Evolutionary conservation across 2,329 filamentous ascomycete genomes (phyloP), one percentile per base, ranked within the genome.

Genomic region (Grosmannia serpens): DNA sequence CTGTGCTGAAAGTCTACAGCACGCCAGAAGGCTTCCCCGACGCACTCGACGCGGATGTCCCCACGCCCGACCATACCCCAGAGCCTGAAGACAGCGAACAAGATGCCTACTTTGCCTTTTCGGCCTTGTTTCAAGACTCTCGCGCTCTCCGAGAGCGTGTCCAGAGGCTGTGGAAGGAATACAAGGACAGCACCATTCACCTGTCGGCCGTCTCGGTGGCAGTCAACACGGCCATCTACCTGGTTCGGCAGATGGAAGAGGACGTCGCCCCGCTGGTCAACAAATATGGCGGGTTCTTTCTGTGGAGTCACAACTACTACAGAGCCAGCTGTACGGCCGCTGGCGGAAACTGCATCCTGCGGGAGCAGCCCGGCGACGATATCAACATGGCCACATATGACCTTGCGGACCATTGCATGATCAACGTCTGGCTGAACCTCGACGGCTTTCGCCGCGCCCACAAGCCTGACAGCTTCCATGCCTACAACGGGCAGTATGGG

Each of bases 11-110:
- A 1, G 60, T 75, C 15, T 66, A 74, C 47, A 73, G 75, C 27
- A 67, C 72, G 1, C 73, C 71, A 0, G 64, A 72, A 26, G 65
- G 64, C 5, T 75, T 75, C 61, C 47, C 71, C 5, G 62, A 70
- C 17, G 66, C 69, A 10, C 67, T 70, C 0, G 63, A 70, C 49
- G 52, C 67, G 10, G 61, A 66, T 52, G 55, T 7, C 61, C 65
- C 35, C 60, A 64, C 0, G 60, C 63, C 6, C 57, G 62, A 1
- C 10, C 74, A 74, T 59, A 67, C 71, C 57, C 67, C 67, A 15
- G 71, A 74, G 60, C 50, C 56, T 0, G 62, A 64, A 6, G 59
- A 51, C 0, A 61, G 62, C 1, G 11, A 65, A 0, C 64, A 68
- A 3, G 70, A 72, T 29, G 63, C 64, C 2, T 33, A 67, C 0